These are phyloP conservation scores for Fomitopsis pinicola DNA, from an alignment of 1,284 basidiomycete species.

Conservation along the genomic window DNA sequence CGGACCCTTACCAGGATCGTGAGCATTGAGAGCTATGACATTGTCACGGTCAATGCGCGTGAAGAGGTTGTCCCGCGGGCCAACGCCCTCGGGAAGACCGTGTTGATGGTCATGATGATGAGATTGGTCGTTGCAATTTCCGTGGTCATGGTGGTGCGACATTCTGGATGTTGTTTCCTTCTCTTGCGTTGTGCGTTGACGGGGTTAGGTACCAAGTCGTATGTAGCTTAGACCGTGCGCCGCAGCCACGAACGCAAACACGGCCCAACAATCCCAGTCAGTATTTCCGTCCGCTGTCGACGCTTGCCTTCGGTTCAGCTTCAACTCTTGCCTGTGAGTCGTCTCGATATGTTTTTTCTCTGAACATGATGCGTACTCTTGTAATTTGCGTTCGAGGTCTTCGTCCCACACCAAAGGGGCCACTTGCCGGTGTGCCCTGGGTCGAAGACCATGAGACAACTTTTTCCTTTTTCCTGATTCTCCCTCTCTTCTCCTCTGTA, in stretches of 20 bases:
- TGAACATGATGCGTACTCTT: constrained; percentile 52
- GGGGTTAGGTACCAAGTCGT: too few species aligned
- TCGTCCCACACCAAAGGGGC: constrained; percentile 60
- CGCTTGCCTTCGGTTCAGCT: not conserved
- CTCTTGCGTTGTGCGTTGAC: not conserved
- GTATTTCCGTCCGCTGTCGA: too few species aligned
- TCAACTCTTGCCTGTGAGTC: constrained; percentile 16
- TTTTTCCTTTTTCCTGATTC: constrained; percentile 37
- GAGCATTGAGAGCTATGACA: constrained; percentile 66
- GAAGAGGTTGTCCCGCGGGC: constrained; percentile 68
- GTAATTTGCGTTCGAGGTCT: constrained; percentile 85
- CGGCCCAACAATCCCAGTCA: too few species aligned
- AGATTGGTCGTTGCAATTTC: constrained; percentile 49
- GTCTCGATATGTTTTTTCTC: not conserved
- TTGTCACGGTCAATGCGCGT: constrained; percentile 66
- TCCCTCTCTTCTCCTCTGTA: not conserved
- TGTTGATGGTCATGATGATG: constrained; percentile 43
- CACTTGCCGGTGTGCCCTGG: constrained; percentile 71
- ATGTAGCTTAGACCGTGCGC: too few species aligned
- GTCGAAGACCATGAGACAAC: constrained; percentile 66
- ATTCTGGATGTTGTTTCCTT: constrained; percentile 16
- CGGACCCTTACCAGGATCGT: constrained; percentile 36
- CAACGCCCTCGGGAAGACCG: constrained; percentile 37
- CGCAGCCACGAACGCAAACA: too few species aligned
- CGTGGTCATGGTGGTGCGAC: constrained; percentile 49